Evolutionary conservation across 2,329 filamentous ascomycete species (phyloP), one percentile per base, ranked within the genome.

Genomic region (Tetracladium maxilliforme): DNA sequence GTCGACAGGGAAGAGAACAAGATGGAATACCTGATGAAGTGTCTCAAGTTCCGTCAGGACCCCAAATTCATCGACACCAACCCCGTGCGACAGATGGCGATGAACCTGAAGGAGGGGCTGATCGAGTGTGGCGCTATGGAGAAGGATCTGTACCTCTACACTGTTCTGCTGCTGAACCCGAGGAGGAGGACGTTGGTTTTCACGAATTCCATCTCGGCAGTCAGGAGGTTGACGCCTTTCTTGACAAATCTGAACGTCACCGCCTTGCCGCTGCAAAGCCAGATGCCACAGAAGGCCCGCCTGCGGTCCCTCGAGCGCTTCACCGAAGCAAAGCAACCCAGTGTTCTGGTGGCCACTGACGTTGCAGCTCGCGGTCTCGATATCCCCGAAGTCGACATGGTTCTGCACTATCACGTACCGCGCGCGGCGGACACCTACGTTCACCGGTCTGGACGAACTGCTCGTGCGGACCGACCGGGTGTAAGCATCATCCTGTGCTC

Each of bases 111-210:
- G 34, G 90, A 98, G 54, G 86, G 86, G 1, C 63, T 98, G 20
- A 70, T 98, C 16, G 84, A 95, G 52, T 98, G 90, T 42, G 77
- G 71, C 19, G 82, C 83, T 6, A 86, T 84, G 52, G 90, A 98
- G 46, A 98, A 98, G 68, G 90, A 98, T 48, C 70, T 98, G 7
- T 95, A 87, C 37, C 73, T 95, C 20, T 98, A 98, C 51, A 68
- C 84, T 0, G 61, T 93, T 7, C 63, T 95, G 0, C 64, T 94
- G 3, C 70, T 92, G 29, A 79, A 93, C 44, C 74, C 81, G 2
- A 75, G 75, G 23, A 68, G 75, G 19, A 78, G 86, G 16, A 84
- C 82, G 1, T 61, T 98, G 4, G 72, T 98, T 23, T 98, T 98
- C 48, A 84, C 86, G 15, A 98, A 98, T 54, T 93, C 86, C 22